Evolutionary conservation across 345 rosid species (phyloP).

Genomic region (Streptanthus diversifolius): DNA sequence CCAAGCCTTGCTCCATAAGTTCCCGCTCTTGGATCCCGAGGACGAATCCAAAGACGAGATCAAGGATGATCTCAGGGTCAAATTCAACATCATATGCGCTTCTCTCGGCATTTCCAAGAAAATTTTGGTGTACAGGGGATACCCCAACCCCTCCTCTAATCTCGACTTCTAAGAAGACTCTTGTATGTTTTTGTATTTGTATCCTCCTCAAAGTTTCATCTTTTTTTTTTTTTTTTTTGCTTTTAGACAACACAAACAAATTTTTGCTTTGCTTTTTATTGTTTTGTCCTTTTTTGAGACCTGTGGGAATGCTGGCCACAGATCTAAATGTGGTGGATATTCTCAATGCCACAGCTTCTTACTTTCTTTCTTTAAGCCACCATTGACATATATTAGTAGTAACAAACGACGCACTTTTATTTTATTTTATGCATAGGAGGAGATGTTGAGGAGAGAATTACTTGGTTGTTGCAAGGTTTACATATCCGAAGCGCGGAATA

Average conservation of each 20-base stretch:
- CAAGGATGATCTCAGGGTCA: conserved; percentile 54
- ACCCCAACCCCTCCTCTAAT: conserved; percentile 48
- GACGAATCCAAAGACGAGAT: conserved; percentile 57
- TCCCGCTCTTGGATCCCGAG: conserved; percentile 63
- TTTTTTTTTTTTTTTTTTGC: no score
- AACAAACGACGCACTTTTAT: not conserved
- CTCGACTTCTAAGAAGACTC: conserved; percentile 49
- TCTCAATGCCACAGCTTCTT: conserved; percentile 13
- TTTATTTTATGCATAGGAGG: not conserved
- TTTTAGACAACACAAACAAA: not conserved
- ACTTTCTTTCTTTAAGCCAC: conserved; percentile 7
- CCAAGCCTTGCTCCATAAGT: conserved; percentile 50
- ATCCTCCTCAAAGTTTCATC: not conserved
- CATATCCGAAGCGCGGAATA: conserved; percentile 75
- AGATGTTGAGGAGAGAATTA: conserved; percentile 64
- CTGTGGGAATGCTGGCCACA: conserved; percentile 29
- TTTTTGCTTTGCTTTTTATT: not conserved
- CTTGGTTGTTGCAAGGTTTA: conserved; percentile 86
- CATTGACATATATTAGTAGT: not conserved
- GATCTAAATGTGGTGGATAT: conserved; percentile 20
- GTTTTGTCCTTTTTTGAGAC: conserved; percentile 28
- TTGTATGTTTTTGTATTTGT: not conserved
- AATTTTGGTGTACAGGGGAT: conserved; percentile 61
- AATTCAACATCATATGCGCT: conserved; percentile 63
- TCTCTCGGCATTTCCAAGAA: conserved; percentile 48